These are phyloP conservation scores for Monosporozyma servazzii DNA, from an alignment of 805 yeast genomes.

Conservation along the genomic window DNA sequence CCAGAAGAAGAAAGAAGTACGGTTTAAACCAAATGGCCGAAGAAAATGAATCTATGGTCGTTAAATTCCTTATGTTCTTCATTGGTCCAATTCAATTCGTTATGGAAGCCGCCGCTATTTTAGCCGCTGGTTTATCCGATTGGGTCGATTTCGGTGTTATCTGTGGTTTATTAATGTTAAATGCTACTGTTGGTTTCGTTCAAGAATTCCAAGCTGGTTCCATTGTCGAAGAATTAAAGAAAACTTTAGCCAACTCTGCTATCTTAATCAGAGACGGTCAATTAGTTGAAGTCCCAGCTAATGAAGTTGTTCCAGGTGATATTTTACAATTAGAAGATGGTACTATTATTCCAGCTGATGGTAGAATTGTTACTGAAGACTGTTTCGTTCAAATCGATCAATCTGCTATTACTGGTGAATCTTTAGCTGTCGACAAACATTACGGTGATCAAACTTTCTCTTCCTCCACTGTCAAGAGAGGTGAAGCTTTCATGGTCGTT, in stretches of 20 bases:
- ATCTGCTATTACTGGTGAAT: slow-evolving; percentile 96
- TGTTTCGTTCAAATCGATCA: slow-evolving; percentile 87
- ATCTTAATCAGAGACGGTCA: slow-evolving; percentile 76
- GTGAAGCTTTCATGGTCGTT: slow-evolving; percentile 90
- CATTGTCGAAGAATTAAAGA: slow-evolving; percentile 91
- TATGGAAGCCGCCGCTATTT: slow-evolving; percentile 92
- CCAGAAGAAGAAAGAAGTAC: slow-evolving; percentile 78
- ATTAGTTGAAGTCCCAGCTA: slow-evolving; percentile 64
- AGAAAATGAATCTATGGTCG: slow-evolving; percentile 68
- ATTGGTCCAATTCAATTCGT: slow-evolving; percentile 95
- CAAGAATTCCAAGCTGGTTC: slow-evolving; percentile 99
- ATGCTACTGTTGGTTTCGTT: slow-evolving; percentile 90
- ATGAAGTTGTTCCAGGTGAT: slow-evolving; percentile 92
- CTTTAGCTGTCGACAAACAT: slow-evolving; percentile 88
- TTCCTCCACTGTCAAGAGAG: slow-evolving; percentile 90
- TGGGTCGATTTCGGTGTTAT: slow-evolving; percentile 99
- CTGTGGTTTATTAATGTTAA: slow-evolving; percentile 73
- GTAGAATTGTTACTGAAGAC: slow-evolving; percentile 79
- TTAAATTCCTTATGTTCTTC: slow-evolving; percentile 79
- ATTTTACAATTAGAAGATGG: slow-evolving; percentile 88
- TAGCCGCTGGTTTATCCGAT: slow-evolving; percentile 94
- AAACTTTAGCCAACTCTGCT: slow-evolving; percentile 88
- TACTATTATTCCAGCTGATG: slow-evolving; percentile 87
- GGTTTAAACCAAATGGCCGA: slow-evolving; percentile 89
- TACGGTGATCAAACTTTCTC: slow-evolving; percentile 82